A percentile compares a stretch with the other conserved stretches of the same genome.
Evolutionary conservation across 2,329 filamentous ascomycete genomes (phyloP).

Genomic region (Fusarium torulosum): DNA sequence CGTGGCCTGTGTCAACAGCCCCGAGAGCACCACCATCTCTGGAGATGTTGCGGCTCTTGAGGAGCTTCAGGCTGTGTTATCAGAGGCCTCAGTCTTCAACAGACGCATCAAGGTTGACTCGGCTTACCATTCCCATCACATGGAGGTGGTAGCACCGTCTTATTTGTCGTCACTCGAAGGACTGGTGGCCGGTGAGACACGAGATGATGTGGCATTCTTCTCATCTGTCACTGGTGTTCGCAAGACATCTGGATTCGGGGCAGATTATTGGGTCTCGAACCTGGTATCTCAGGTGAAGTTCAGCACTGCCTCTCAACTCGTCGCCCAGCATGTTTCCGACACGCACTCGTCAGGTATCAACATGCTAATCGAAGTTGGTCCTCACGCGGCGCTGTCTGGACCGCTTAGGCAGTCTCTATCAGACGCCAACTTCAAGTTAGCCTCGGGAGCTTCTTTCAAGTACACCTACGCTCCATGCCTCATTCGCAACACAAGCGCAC

Average conservation of each 20-base stretch:
- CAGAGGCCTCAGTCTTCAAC: conserved; percentile 40
- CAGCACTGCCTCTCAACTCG: conserved; percentile 11
- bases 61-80: conserved; percentile 30
- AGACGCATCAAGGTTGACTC: conserved; percentile 53
- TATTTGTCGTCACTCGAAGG: conserved; percentile 13
- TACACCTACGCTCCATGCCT: conserved; percentile 41
- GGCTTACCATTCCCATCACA: conserved; percentile 59
- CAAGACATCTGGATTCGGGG: conserved; percentile 13
- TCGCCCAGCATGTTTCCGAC: conserved; percentile 44
- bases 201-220: conserved; percentile 7
- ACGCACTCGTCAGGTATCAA: conserved; percentile 28
- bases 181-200: background rate
- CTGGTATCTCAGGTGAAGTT: conserved; percentile 28
- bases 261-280: conserved; percentile 44
- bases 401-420: conserved; percentile 53
- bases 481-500: conserved; percentile 25
- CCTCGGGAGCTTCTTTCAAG: conserved; percentile 5
- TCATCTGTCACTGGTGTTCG: conserved; percentile 9
- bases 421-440: conserved; percentile 18
- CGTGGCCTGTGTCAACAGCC: conserved; percentile 46
- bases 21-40: conserved; percentile 42
- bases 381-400: conserved; percentile 57
- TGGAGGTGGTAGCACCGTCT: conserved; percentile 40
- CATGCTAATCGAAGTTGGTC: conserved; percentile 52
- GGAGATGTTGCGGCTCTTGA: conserved; percentile 44